Base-by-base conservation (phyloP, 2,329 filamentous ascomycete genomes). In the Exophiala aquamarina region DNA sequence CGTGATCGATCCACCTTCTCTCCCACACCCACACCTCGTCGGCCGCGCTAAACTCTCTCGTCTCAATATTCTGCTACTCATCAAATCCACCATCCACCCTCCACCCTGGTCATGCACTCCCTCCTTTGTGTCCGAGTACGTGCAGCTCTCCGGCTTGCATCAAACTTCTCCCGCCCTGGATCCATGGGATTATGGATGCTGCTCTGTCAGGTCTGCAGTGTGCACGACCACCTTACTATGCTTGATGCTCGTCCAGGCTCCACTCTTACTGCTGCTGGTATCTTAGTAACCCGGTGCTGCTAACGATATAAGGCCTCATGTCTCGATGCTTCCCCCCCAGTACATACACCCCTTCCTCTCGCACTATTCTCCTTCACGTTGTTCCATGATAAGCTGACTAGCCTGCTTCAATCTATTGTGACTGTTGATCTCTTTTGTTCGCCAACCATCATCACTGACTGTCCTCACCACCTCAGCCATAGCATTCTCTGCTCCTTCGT, bases 271-370 rank as follows among this genome's bases (percentile, higher is more conserved):
- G 6, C 19, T 41, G 17, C 36, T 17, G 8, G 7, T 26, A 4
- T 42, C 45, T 52, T 49, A 52, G 26, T 52, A 52, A 52, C 49
- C 49, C 41, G 41, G 44, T 34, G 34, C 13, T 47, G 33, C 32
- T 38, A 28, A 34, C 20, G 51, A 49, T 52, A 55, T 55, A 55
- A 44, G 47, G 44, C 49, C 43, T 55, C 33, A 45, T 33, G 34
- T 39, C 50, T 49, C 50, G 23, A 42, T 42, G 35, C 41, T 43
- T 41, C 36, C 34, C 42, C 44, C 45, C 40, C 36, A 39, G 20
- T 18, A 34, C 11, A 36, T 39, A 34, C 31, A 34, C 31, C 34
- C 31, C 32, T 35, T 47, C 33, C 14, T 38, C 33, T 39, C 18
- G 29, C 15, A 21, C n/a, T 19, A 10, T 31, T 13, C 32, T 34